A percentile compares a stretch with the other conserved stretches of the same genome.
Conservation (phyloP, 2,329 filamentous ascomycete genomes). For the Xylaria sp. region DNA sequence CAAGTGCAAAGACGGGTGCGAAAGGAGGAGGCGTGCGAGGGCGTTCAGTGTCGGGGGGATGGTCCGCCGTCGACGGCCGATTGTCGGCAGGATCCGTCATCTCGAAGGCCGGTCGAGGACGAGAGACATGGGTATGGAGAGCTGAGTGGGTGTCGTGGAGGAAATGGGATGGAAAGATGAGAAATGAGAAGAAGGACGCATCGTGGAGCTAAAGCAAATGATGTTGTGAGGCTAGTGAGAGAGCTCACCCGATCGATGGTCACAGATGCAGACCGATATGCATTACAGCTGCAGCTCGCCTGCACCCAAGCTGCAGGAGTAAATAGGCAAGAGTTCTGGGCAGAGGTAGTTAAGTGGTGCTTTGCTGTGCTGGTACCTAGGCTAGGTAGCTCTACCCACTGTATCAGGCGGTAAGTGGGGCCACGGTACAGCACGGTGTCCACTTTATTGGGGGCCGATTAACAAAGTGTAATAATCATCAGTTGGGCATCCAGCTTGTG, state of each 20-base stretch:
- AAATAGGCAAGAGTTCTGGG: slow-evolving; percentile 21
- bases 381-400: slow-evolving; percentile 21
- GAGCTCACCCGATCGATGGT: slow-evolving; percentile 28
- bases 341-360: neutral
- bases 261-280: slow-evolving; percentile 28
- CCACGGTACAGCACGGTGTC: neutral
- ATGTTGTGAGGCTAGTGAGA: slow-evolving; percentile 25
- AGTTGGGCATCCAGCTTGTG: neutral
- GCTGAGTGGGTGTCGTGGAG: slow-evolving; percentile 18
- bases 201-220: slow-evolving; percentile 37
- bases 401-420: slow-evolving; percentile 34
- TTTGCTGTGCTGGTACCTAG: neutral
- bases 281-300: slow-evolving; percentile 35
- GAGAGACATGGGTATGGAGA: slow-evolving; percentile 40
- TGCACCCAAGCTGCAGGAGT: slow-evolving; percentile 36
- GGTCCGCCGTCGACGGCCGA: slow-evolving; percentile 38
- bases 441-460: slow-evolving; percentile 14
- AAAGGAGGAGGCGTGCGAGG: slow-evolving; percentile 59
- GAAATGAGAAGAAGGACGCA: slow-evolving; percentile 40
- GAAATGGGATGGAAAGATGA: slow-evolving; percentile 22
- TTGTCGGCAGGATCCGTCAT: slow-evolving; percentile 47
- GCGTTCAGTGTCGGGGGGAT: slow-evolving; percentile 38
- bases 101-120: slow-evolving; percentile 37
- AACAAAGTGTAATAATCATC: neutral
- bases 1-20: slow-evolving; percentile 84